Evolutionary conservation across 1,284 basidiomycete species (phyloP), one percentile per base, ranked within the genome.

Genomic region (Ganoderma boninense): DNA sequence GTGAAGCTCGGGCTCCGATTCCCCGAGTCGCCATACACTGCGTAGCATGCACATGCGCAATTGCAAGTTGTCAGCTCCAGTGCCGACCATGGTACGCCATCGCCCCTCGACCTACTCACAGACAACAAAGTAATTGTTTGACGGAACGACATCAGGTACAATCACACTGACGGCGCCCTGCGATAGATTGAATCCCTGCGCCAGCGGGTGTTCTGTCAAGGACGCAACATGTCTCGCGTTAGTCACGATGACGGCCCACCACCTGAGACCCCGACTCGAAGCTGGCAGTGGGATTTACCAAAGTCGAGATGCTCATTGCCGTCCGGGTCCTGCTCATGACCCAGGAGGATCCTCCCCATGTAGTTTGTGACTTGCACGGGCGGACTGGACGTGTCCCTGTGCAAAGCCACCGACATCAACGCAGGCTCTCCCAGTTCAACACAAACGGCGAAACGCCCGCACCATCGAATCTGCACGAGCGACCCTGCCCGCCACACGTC

Each of bases 1-100:
- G 80, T 81, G 75, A 85, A 85, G 66, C 65, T 69, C 14, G 82
- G 81, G 67, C 83, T 84, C 43, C 76, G 78, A 76, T 85, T 85
- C 38, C 83, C 84, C 35, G 84, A 85, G 74, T 85, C 83, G 8
- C 84, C 83, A 42, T 84, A 75, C 59, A 85, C 84, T 85, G 67
- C 18, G 5, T 38, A 52, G 23, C 13, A 52, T 52, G 29, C n/a
- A n/a, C 29, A 32, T 32, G 29, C 29, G 29, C 29, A 32, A 32
- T 20, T 56, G 26, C 18, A 57, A 38, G 56, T 18, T n/a, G 32
- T 59, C 16, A 42, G 61, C 62, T 44, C 70, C 42, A 49, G n/a
- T 16, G 26, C 8, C 7, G 49, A 13, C 49, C 49, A 23, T 26
- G 4, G 20, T 18, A 62, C 6, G 61, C 40, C 42, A 42, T 26